Conservation (phyloP, 257 asterid genomes). For the Sherardia arvensis region DNA sequence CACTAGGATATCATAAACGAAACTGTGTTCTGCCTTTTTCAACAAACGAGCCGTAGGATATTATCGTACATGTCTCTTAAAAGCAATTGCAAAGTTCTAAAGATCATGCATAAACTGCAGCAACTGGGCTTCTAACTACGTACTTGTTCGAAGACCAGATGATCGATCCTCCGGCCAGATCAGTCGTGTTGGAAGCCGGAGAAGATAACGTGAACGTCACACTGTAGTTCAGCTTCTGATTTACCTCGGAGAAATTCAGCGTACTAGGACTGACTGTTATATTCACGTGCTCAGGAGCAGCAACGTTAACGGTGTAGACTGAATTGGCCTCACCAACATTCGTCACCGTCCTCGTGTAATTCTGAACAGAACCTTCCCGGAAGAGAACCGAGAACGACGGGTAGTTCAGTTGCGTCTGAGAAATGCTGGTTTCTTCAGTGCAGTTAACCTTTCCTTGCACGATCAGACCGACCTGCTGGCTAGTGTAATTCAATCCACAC, state of each 20-base stretch:
- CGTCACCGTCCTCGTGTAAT: conserved; percentile 1
- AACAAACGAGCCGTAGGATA: no score
- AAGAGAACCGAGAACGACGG: background rate
- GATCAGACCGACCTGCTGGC: background rate
- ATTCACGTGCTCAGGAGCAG: background rate
- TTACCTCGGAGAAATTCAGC: background rate
- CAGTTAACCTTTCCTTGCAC: background rate
- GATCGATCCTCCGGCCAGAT: conserved; percentile 1
- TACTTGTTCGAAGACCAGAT: conserved; percentile 8
- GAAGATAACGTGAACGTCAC: background rate
- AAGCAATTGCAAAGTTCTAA: no score
- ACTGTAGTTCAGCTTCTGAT: conserved; percentile 3
- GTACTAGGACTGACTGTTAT: background rate
- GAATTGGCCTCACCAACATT: conserved; percentile 7
- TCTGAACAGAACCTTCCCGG: background rate
- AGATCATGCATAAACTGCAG: no score
- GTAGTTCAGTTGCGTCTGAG: conserved; percentile 1
- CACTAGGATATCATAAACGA: no score
- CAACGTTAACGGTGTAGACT: background rate
- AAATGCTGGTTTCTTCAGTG: background rate
- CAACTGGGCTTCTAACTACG: conserved; percentile 11
- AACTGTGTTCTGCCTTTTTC: no score
- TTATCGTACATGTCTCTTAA: no score
- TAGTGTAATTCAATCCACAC: conserved; percentile 2
- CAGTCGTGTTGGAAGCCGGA: no score